Conservation (phyloP, 2,329 filamentous ascomycete genomes). For the Leptographium wingfieldii region DNA sequence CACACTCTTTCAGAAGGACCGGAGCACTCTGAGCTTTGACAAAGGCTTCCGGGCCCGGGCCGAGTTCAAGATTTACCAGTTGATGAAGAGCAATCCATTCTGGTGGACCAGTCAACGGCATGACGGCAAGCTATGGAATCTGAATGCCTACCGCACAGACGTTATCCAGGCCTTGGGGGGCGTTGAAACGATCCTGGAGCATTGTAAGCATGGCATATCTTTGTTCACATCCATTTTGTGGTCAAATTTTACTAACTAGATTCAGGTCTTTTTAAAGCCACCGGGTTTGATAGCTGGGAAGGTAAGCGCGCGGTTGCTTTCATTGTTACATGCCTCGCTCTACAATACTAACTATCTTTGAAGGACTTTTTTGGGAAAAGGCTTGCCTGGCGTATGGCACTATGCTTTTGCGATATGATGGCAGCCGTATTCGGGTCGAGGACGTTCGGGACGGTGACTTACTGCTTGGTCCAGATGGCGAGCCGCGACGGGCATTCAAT, state of each 20-base stretch:
- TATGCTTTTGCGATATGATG: slow-evolving; percentile 23
- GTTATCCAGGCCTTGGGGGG: slow-evolving; percentile 92
- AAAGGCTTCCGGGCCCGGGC: slow-evolving; percentile 93
- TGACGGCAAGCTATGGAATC: slow-evolving; percentile 93
- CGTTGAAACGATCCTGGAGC: slow-evolving; percentile 96
- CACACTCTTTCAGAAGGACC: slow-evolving; percentile 95
- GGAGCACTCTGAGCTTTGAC: slow-evolving; percentile 93
- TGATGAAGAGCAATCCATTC: slow-evolving; percentile 99
- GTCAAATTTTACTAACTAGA: neutral
- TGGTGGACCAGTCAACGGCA: slow-evolving; percentile 99
- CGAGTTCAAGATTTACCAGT: slow-evolving; percentile 96
- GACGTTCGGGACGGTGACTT: slow-evolving; percentile 35
- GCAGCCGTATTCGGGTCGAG: slow-evolving; percentile 30
- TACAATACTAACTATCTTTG: neutral
- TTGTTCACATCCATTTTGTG: neutral
- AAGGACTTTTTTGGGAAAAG: slow-evolving; percentile 65
- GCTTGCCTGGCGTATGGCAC: slow-evolving; percentile 25
- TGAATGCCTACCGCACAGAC: slow-evolving; percentile 81
- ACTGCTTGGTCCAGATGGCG: slow-evolving; percentile 35
- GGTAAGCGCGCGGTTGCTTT: slow-evolving; percentile 30
- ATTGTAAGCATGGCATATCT: slow-evolving; percentile 39
- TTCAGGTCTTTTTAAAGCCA: slow-evolving; percentile 68
- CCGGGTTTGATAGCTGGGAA: slow-evolving; percentile 94
- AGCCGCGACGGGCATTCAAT: slow-evolving; percentile 34
- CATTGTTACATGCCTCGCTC: neutral